phyloP scores from a whole-genome alignment of 768 basidiomycete species.

The Suillus paluster region DNA sequence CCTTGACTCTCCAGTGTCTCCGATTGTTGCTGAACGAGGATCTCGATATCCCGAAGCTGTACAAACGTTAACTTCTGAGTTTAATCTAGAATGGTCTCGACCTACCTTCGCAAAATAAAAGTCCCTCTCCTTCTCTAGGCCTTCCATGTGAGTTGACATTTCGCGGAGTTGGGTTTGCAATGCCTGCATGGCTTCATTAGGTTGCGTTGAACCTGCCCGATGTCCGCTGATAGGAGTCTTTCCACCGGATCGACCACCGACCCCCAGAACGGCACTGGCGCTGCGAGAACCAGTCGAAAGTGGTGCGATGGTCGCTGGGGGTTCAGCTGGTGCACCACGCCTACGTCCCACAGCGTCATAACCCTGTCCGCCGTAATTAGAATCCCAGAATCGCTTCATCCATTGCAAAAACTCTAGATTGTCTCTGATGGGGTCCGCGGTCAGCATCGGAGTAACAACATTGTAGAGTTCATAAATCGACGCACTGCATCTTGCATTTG shows the following conservation, averaged over 20 bases:
- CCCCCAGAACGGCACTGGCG: conserved; percentile 35
- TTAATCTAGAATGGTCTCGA: conserved; percentile 6
- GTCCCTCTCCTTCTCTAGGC: conserved; percentile 95
- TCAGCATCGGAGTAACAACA: conserved; percentile 18
- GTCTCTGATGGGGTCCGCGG: conserved; percentile 56
- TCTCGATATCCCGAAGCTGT: conserved; percentile 96
- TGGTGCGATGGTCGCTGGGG: conserved; percentile 80
- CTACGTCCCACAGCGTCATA: conserved; percentile 88
- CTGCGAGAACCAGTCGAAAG: conserved; percentile 48
- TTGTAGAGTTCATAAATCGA: conserved; percentile 25
- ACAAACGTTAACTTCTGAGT: conserved; percentile 11
- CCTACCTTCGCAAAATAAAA: conserved; percentile 98
- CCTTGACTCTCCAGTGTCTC: conserved; percentile 63
- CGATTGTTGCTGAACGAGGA: conserved; percentile 82
- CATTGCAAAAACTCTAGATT: conserved; percentile 99
- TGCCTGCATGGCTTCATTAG: conserved; percentile 67
- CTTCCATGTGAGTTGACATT: conserved; percentile 80
- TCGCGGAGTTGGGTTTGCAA: conserved; percentile 83
- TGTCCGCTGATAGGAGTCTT: conserved; percentile 74
- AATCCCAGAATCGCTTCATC: conserved; percentile 96
- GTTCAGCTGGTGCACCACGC: conserved; percentile 75
- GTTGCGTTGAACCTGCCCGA: conserved; percentile 66
- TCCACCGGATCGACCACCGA: conserved; percentile 59
- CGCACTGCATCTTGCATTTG: conserved; percentile 99
- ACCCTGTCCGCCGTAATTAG: conserved; percentile 82